phyloP scores from a whole-genome alignment of 1,139 yeast species.

The Geotrichum citri-aurantii region DNA sequence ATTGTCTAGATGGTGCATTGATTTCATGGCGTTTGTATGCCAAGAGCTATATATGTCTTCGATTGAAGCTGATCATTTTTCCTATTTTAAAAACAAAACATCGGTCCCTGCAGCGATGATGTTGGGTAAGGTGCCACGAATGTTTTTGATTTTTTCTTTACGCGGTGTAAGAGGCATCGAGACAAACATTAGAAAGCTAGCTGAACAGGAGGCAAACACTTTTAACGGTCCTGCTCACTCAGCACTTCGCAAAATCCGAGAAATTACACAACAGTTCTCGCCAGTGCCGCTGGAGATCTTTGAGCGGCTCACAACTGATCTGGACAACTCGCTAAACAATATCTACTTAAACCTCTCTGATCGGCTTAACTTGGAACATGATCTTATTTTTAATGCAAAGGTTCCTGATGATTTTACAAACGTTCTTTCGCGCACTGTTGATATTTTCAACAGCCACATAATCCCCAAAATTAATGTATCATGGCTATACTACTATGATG shows the following conservation, averaged over 20 bases:
- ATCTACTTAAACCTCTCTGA: slow-evolving; percentile 22
- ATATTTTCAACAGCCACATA: slow-evolving; percentile 29
- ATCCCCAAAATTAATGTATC: slow-evolving; percentile 33
- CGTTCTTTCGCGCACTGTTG: slow-evolving; percentile 36
- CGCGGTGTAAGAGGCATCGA: slow-evolving; percentile 66
- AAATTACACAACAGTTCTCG: slow-evolving; percentile 44
- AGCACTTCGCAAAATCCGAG: slow-evolving; percentile 40
- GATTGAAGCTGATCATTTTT: slow-evolving; percentile 19
- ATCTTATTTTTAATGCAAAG: slow-evolving; percentile 57
- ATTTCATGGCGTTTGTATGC: slow-evolving; percentile 56
- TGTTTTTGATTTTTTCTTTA: slow-evolving; percentile 62
- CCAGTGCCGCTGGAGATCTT: slow-evolving; percentile 56
- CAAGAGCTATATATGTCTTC: slow-evolving; percentile 51
- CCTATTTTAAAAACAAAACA: slow-evolving; percentile 16
- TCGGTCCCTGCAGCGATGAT: slow-evolving; percentile 32
- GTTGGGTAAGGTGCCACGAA: slow-evolving; percentile 64
- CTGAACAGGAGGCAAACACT: slow-evolving; percentile 27
- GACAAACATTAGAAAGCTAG: slow-evolving; percentile 40
- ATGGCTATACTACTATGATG: slow-evolving; percentile 60
- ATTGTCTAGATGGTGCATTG: slow-evolving; percentile 72
- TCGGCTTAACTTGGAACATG: slow-evolving; percentile 51
- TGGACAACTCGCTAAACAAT: slow-evolving; percentile 40
- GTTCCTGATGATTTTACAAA: slow-evolving; percentile 46
- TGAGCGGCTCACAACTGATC: slow-evolving; percentile 57
- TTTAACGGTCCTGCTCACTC: slow-evolving; percentile 25